Base-by-base conservation (phyloP, 1,139 yeast species). In the Protomyces lactucae-debilis region DNA sequence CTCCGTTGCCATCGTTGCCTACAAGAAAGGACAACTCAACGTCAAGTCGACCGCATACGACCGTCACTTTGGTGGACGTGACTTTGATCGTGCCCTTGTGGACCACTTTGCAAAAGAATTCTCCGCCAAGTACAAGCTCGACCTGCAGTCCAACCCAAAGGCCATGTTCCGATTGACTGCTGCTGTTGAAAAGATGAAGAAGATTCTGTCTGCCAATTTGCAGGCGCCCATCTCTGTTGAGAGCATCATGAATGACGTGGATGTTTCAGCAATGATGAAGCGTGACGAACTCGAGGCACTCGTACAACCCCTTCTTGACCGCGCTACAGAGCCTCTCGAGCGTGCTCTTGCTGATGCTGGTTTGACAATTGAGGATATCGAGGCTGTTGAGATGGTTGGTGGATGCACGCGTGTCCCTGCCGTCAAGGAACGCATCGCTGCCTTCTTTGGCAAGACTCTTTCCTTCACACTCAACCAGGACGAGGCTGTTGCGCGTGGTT, bases 401-500 rank as follows among this genome's bases (percentile, higher is more conserved):
- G 99, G 99, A 72, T 88, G 96, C 76, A 88, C 98, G 72, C 91
- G 99, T 83, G 96, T 93, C 71, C 99, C 99, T 75, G 80, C 88
- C 67, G 82, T 93, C 76, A 93, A 93, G 84, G 83, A 85, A 72
- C 87, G 84, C 76, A 82, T 93, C 72, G 73, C 87, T 71, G 88
- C 87, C 75, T 82, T 88, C 70, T 90, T 93, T 76, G 91, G 89
- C 75, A 90, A 90, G 82, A 87, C 82, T 72, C 83, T 93, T 75
- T 89, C 97, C 55, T 88, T 89, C 82, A 95, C 98, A 72, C 85
- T 95, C 79, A 93, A 95, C 84, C 98, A 92, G 82, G 99, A 93
- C 76, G 99, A 93, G 83, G 97, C 99, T 69, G 87, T 92, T 77
- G 98, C 99, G 68, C 88, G 95, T 79, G 99, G 99, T 82, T 95